A percentile compares a stretch with the other conserved stretches of the same genome.
Conservation (phyloP, 2,329 filamentous ascomycete species). For the Madurella mycetomatis region DNA sequence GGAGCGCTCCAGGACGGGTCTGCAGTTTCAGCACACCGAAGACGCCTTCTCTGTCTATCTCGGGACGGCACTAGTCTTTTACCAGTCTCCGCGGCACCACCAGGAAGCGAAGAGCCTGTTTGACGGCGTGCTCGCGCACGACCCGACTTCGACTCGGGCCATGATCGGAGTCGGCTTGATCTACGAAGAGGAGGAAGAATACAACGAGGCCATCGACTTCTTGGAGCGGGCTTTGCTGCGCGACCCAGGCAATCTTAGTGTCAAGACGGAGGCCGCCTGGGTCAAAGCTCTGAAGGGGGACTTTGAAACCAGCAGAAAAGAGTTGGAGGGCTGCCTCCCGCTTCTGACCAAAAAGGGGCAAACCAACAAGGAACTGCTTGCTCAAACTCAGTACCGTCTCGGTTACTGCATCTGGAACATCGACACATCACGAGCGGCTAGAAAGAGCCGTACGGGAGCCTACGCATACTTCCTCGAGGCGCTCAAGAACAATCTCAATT, state of each 20-base stretch:
- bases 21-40: conserved; percentile 62
- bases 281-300: conserved; percentile 81
- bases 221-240: conserved; percentile 69
- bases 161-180: conserved; percentile 89
- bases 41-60: conserved; percentile 75
- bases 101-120: conserved; percentile 84
- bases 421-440: conserved; percentile 66
- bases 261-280: conserved; percentile 88
- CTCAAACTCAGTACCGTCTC: conserved; percentile 81
- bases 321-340: conserved; percentile 66
- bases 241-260: conserved; percentile 69
- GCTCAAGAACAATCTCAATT: conserved; percentile 80
- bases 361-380: conserved; percentile 65
- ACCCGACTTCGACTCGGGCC: conserved; percentile 71
- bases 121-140: conserved; percentile 70
- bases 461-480: conserved; percentile 81
- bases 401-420: conserved; percentile 84
- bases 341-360: conserved; percentile 58
- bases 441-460: conserved; percentile 75
- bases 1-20: conserved; percentile 62
- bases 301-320: conserved; percentile 60
- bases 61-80: conserved; percentile 82
- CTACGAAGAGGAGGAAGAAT: conserved; percentile 89
- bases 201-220: conserved; percentile 74
- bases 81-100: conserved; percentile 86